These are phyloP conservation scores for Vitis hybrid DNA, from an alignment of 177 flowering plant species.

Conservation along the genomic window DNA sequence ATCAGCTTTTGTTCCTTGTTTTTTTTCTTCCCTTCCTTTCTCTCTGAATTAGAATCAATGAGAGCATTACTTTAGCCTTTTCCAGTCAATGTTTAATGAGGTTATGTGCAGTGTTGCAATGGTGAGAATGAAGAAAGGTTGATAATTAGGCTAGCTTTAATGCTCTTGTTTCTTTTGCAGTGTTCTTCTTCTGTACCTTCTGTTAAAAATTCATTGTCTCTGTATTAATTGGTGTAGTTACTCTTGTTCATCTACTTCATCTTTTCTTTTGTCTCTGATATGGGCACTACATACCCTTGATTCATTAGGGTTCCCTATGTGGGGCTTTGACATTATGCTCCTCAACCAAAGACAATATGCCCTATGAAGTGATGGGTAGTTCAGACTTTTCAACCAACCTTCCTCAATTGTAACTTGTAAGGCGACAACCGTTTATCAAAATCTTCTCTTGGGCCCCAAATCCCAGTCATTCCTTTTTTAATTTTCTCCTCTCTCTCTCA, in stretches of 20 bases:
- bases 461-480: background rate
- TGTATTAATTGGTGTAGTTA: conserved; percentile 23
- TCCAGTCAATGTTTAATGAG: conserved; percentile 14
- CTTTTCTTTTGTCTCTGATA: background rate
- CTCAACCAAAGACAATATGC: background rate
- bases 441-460: too few relatives aligned
- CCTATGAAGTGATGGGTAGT: background rate
- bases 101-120: conserved; percentile 10
- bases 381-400: background rate
- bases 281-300: too few relatives aligned
- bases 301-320: too few relatives aligned
- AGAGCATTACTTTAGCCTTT: conserved; percentile 17
- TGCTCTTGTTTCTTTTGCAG: conserved; percentile 31
- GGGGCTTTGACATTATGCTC: background rate
- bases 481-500: background rate
- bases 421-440: background rate
- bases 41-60: conserved; percentile 7
- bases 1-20: conserved; percentile 15
- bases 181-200: conserved; percentile 26
- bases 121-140: conserved; percentile 4
- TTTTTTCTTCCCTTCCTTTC: background rate
- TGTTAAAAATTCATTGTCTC: conserved; percentile 22
- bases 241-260: conserved; percentile 12
- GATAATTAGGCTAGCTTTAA: conserved; percentile 25
- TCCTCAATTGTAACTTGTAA: background rate